Base-by-base conservation (phyloP, 148 eudicot genomes). In the Heliosperma pusillum region DNA sequence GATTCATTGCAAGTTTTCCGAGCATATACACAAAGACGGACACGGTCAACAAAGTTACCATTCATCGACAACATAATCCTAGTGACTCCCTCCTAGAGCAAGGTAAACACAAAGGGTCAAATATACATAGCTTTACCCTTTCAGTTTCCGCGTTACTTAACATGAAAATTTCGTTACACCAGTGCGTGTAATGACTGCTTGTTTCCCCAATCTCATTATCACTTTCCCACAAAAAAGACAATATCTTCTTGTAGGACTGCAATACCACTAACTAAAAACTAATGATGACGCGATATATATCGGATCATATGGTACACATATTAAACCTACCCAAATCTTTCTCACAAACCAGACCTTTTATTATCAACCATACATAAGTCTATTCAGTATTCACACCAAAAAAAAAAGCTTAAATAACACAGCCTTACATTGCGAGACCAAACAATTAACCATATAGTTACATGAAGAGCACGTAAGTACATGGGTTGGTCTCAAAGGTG, bases 211-310 rank as follows among this genome's bases (percentile, higher is more conserved):
- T 36, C 66, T 62, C 66, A 62, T 59, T 25, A 59, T 59, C 29
- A 53, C 1, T 21, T 36, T 66, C 78, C 53, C 70, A 66, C 24
- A 75, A 74, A 72, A 40, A 78, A 36, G 42, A 36, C 42, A 36
- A 36, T 36, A 36, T 36, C 42, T 36, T 36, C 0, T 7, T 5
- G 42, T 36, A 36, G 12, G 11, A 60, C 6, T 42, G 29, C 21
- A 21, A 40, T 17, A 71, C 65, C 64, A 69, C 66, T 62, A 73
- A 17, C 60, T 36, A 65, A 62, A 25, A 68, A 17, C 68, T 40
- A 45, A 70, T 80, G 24, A 70, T 64, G 69, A 25, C 57, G 59
- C 44, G 53, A 50, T 36, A n/a, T 73, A 5, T 19, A 19, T 44
- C n/a, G 57, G 2, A 60, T 24, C 33, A 53, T 70, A 56, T 33